These are phyloP conservation scores for Cnidoscolus chayamansa DNA, from an alignment of 441 rosid genomes.

Conservation along the genomic window DNA sequence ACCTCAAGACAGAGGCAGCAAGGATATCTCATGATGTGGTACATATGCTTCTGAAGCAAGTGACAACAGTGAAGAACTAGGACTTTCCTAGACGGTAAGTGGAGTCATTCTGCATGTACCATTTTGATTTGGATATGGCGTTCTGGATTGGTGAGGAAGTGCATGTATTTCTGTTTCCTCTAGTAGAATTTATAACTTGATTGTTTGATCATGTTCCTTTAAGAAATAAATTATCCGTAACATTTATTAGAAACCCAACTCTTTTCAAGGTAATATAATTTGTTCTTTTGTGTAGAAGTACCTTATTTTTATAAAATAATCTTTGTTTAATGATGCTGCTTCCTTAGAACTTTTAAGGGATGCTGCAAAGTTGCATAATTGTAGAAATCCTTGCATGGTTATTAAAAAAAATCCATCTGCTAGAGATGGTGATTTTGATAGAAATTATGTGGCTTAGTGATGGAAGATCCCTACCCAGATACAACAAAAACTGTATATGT, in stretches of 20 bases:
- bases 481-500: too few species aligned
- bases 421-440: too few species aligned
- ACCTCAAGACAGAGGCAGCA: conserved; percentile 53
- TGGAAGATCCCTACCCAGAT: too few species aligned
- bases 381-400: not conserved
- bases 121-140: not conserved
- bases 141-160: conserved; percentile 10
- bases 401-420: too few species aligned
- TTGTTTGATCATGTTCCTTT: conserved; percentile 16
- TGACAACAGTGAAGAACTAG: conserved; percentile 67
- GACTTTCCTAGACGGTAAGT: conserved; percentile 5
- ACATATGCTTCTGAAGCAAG: conserved; percentile 67
- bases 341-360: not conserved
- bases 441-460: too few species aligned
- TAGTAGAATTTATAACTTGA: conserved; percentile 14
- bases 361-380: not conserved
- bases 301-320: not conserved
- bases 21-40: conserved; percentile 64
- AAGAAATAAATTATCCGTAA: conserved; percentile 17
- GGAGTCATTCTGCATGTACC: not conserved
- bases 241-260: not conserved
- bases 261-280: not conserved
- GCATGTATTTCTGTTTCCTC: conserved; percentile 13
- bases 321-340: not conserved
- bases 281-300: not conserved